Evolutionary conservation across 306 rosid genomes (phyloP), one percentile per base, ranked within the genome.

Genomic region (Sicyos edulis): DNA sequence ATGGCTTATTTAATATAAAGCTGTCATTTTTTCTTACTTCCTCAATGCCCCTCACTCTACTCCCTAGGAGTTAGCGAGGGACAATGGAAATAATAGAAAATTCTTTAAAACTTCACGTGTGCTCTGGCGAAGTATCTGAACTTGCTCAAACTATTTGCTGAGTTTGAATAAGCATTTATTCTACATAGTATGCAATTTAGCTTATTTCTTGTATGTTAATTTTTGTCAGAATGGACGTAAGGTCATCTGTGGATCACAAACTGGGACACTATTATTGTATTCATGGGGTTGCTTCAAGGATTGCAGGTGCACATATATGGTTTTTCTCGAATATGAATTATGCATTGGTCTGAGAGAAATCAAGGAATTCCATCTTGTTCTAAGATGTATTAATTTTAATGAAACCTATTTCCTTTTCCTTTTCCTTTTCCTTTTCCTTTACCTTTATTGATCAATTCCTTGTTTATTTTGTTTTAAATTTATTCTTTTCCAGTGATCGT

Each of bases 271-370:
- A 11, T 78, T 92, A 24, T 76, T 92, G 71, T 92, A 92, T 78
- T 88, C 98, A 8, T 92, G 96, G 96, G 98, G 96, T 55, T 87
- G 70, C 86, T 88, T 90, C 88, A 85, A 85, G 85, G 96, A 92
- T 78, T 88, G 96, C 81, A 92, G 98, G 98, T 92, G 76, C 60
- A 8, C 55, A 66, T 66, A 40, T 63, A 42, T 66, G 51, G 1
- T 66, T 66, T 19, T 45, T 66, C 29, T 37, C n/a, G 53, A 64
- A 64, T 37, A 40, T 42, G 52, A 8, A 11, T 47, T 10, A 11
- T 47, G 52, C 15, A 10, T 66, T 66, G 71, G 0, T 66, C 17
- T 66, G 40, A 45, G 44, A 44, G 37, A 44, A 20, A 66, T 32
- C 12, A 8, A 66, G 37, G 26, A 66, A 20, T 45, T 66, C 32